These are phyloP conservation scores for Jatropha curcas DNA, from an alignment of 345 rosid species.

Conservation along the genomic window DNA sequence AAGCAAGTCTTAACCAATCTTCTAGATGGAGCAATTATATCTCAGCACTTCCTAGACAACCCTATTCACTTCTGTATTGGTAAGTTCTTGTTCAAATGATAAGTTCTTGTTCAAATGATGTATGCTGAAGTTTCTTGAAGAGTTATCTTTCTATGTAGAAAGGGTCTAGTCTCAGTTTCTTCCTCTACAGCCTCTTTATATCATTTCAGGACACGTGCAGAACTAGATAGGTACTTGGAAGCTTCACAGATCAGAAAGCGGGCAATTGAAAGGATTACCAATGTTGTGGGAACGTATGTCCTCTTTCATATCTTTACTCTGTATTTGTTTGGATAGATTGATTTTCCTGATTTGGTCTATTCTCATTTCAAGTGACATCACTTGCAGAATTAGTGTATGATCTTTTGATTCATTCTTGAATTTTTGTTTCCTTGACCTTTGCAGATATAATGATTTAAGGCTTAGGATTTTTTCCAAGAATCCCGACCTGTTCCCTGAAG, in stretches of 20 bases:
- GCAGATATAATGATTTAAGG: conserved; percentile 79
- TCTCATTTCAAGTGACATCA: not conserved
- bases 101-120: conserved; percentile 6
- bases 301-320: conserved; percentile 4
- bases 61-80: conserved; percentile 95
- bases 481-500: conserved; percentile 83
- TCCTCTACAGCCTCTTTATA: conserved; percentile 47
- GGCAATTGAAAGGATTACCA: conserved; percentile 84
- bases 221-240: conserved; percentile 92
- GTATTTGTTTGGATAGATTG: not conserved
- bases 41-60: conserved; percentile 83
- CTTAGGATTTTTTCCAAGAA: conserved; percentile 84
- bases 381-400: not conserved
- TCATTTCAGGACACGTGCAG: conserved; percentile 84
- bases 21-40: conserved; percentile 92
- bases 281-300: conserved; percentile 85
- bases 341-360: conserved; percentile 4
- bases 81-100: conserved; percentile 20
- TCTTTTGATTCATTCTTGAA: conserved; percentile 9
- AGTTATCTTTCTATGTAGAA: conserved; percentile 20
- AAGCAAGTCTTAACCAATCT: conserved; percentile 68
- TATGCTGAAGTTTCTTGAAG: conserved; percentile 16
- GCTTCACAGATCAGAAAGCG: conserved; percentile 92
- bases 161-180: conserved; percentile 60
- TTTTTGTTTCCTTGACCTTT: conserved; percentile 6